These are phyloP conservation scores for Yarrowia osloensis DNA, from an alignment of 805 yeast genomes.

Conservation along the genomic window DNA sequence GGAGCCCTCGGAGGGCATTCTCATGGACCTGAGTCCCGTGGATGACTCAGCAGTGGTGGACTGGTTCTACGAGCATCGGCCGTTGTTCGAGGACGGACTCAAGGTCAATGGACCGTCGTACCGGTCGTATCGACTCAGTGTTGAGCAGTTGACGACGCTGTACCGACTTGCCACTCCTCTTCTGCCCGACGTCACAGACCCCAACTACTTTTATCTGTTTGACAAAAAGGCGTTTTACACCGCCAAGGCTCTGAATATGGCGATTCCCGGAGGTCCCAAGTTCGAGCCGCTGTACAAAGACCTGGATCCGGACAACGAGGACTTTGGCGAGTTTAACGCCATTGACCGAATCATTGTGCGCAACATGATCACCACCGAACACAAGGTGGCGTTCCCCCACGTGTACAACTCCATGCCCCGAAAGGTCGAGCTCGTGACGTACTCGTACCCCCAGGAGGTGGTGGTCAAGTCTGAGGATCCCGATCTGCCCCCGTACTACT, in stretches of 20 bases:
- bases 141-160: conserved; percentile 63
- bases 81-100: conserved; percentile 59
- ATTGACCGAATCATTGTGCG: conserved; percentile 85
- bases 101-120: conserved; percentile 78
- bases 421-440: conserved; percentile 61
- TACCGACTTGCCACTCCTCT: conserved; percentile 72
- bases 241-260: conserved; percentile 83
- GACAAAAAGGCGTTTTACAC: conserved; percentile 80
- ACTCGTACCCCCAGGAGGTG: conserved; percentile 63
- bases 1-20: conserved; percentile 72
- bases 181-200: conserved; percentile 57
- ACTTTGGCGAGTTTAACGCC: conserved; percentile 86
- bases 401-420: conserved; percentile 77
- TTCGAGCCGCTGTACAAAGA: conserved; percentile 83
- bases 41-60: conserved; percentile 64
- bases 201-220: conserved; percentile 68
- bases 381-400: conserved; percentile 82
- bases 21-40: conserved; percentile 60
- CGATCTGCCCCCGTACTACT: conserved; percentile 57
- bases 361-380: conserved; percentile 74
- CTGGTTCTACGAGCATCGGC: conserved; percentile 81
- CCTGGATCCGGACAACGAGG: conserved; percentile 63
- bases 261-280: conserved; percentile 94
- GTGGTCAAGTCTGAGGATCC: conserved; percentile 51
- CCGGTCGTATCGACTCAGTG: conserved; percentile 64